A percentile compares a stretch with the other conserved stretches of the same genome.
Evolutionary conservation across 257 asterid species (phyloP).

Genomic region (Primulina huaijiensis): DNA sequence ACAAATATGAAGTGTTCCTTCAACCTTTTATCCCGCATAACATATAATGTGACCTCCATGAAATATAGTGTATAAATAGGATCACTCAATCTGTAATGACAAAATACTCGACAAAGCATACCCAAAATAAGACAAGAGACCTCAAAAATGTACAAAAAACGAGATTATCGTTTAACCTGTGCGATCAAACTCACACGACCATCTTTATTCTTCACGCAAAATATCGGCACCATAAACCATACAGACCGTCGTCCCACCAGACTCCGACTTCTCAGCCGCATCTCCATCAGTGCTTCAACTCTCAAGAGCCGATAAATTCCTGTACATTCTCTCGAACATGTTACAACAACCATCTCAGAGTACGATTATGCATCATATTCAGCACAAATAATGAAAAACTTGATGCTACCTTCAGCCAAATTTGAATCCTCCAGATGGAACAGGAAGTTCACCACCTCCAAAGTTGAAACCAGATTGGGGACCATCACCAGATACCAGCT

Average conservation of each 20-base stretch:
- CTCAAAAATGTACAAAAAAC: slow-evolving; percentile 22
- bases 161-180: slow-evolving; percentile 17
- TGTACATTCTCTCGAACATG: slow-evolving; percentile 22
- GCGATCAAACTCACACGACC: slow-evolving; percentile 15
- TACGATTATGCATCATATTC: neutral
- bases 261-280: slow-evolving; percentile 26
- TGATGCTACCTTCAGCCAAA: slow-evolving; percentile 49
- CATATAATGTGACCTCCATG: slow-evolving; percentile 25
- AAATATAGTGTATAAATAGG: slow-evolving; percentile 17
- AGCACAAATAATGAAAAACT: slow-evolving; percentile 4
- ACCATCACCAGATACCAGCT: slow-evolving; percentile 42
- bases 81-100: slow-evolving; percentile 15
- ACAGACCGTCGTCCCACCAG: slow-evolving; percentile 21
- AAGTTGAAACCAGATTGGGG: slow-evolving; percentile 52
- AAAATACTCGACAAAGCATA: slow-evolving; percentile 18
- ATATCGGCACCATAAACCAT: slow-evolving; percentile 17
- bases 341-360: neutral
- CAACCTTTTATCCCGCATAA: slow-evolving; percentile 26
- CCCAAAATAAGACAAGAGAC: slow-evolving; percentile 23
- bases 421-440: slow-evolving; percentile 73
- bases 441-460: slow-evolving; percentile 52
- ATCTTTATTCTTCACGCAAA: slow-evolving; percentile 15
- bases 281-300: slow-evolving; percentile 17
- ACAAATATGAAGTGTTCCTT: slow-evolving; percentile 29
- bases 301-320: slow-evolving; percentile 26